Conservation (phyloP, 106 monocot species). For the Acorus calamus region DNA sequence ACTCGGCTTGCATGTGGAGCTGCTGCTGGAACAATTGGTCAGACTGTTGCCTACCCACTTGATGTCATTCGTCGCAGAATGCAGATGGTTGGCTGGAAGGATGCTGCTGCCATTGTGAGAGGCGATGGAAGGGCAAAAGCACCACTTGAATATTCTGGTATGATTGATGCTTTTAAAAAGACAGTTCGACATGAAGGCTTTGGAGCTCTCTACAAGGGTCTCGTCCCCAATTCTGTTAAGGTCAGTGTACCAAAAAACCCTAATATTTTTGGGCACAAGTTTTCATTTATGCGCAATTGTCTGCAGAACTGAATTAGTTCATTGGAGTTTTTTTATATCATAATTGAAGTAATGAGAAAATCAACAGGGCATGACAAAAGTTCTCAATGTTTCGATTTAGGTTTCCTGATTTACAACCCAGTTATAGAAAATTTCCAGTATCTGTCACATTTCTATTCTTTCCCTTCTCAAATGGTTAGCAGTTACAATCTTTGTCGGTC, state of each 20-base stretch:
- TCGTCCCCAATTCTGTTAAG: conserved; percentile 85
- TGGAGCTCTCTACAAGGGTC: conserved; percentile 78
- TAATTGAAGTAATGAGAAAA: too few relatives aligned
- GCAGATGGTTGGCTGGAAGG: conserved; percentile 93
- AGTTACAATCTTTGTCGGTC: too few relatives aligned
- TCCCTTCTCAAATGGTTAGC: too few relatives aligned
- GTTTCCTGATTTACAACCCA: too few relatives aligned
- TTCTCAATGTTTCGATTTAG: too few relatives aligned
- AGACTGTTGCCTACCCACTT: conserved; percentile 86
- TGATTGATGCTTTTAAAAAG: conserved; percentile 83
- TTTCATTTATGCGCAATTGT: too few relatives aligned
- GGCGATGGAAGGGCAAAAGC: conserved; percentile 34
- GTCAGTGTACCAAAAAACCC: conserved; percentile 12
- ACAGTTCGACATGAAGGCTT: conserved; percentile 73
- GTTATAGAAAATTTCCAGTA: too few relatives aligned
- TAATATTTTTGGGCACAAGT: too few relatives aligned
- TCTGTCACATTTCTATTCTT: too few relatives aligned
- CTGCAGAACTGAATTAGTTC: too few relatives aligned
- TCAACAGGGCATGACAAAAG: too few relatives aligned
- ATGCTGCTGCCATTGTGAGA: conserved; percentile 50
- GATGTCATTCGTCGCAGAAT: conserved; percentile 83
- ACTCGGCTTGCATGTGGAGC: conserved; percentile 74
- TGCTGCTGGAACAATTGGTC: conserved; percentile 68
- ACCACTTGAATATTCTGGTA: conserved; percentile 60
- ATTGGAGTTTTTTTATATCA: too few relatives aligned